phyloP scores from a whole-genome alignment of 495 filamentous ascomycete genomes.

The Ramalina intermedia region DNA sequence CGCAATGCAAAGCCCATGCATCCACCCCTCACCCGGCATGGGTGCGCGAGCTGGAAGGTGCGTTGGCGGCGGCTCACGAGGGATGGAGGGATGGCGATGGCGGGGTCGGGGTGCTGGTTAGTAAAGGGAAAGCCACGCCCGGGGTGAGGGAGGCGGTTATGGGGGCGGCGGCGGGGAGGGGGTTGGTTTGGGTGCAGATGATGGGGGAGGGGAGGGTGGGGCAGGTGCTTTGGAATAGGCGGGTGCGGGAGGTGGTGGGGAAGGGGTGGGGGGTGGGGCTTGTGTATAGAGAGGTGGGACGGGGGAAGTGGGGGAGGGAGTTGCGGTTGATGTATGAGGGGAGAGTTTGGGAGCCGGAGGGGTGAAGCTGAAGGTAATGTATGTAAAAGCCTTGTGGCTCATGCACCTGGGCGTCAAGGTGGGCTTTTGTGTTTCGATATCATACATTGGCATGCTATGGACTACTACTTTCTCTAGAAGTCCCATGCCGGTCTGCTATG shows the following conservation, averaged over 20 bases:
- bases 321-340: constrained; percentile 10
- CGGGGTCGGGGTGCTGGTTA: constrained; percentile 49
- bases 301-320: constrained; percentile 9
- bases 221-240: constrained; percentile 58
- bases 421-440: too few species aligned
- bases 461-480: too few species aligned
- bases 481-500: too few species aligned
- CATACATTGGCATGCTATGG: too few species aligned
- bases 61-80: constrained; percentile 52
- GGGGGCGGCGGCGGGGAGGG: constrained; percentile 37
- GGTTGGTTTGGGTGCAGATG: constrained; percentile 43
- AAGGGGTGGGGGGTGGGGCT: constrained; percentile 46
- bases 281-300: constrained; percentile 24
- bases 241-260: constrained; percentile 48
- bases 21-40: constrained; percentile 44
- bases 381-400: too few species aligned
- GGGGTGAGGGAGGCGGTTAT: constrained; percentile 53
- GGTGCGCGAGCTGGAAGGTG: constrained; percentile 76
- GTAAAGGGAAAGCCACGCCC: constrained; percentile 36
- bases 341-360: constrained; percentile 6
- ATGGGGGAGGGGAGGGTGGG: constrained; percentile 29
- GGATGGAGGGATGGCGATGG: constrained; percentile 45
- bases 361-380: background rate
- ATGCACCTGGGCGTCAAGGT: too few species aligned
- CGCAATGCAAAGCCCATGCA: constrained; percentile 68